Base-by-base conservation (phyloP, 1,284 basidiomycete species). In the Violaceomyces palustris region DNA sequence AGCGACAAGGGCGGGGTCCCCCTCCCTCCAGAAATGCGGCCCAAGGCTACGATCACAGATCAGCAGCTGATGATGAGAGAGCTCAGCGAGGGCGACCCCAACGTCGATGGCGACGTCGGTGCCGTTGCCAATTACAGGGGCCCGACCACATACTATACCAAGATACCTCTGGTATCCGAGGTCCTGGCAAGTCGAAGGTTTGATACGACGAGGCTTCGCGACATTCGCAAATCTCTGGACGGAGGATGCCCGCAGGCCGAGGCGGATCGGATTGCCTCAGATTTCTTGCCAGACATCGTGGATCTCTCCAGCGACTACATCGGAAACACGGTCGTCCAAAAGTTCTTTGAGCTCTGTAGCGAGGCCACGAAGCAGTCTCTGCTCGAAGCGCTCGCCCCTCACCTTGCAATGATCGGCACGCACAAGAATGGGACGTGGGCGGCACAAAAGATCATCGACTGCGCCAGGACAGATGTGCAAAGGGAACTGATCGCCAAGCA, bases 381-480 rank as follows among this genome's bases (percentile, higher is more conserved):
- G 88, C 79, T 99, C 34, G 90, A 97, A 69, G 84, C 90, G 35
- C 85, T 98, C 48, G 83, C 85, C 3, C 94, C 94, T 40, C 87
- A 94, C 73, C 79, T 99, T 19, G 94, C 93, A 21, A 89, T 89
- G 81, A 94, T 97, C 59, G 94, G 94, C 37, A 91, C 93, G 39
- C 94, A 99, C 79, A 98, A 98, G 78, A 98, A 98, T 66, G 94
- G 94, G 29, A 99, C 94, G 0, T 98, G 94, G 94, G 93, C 94
- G 1, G 93, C 92, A 3, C 94, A 98, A 75, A 69, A 74, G 80
- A 93, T 97, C 70, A 97, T 98, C 59, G 92, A 97, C 76, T 61
- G 60, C 38, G 87, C 92, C 32, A 81, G 83, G 42, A 84, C 81
- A n/a, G 83, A 86, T 6, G 90, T 94, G 51, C 94, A 98, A 74